A percentile compares a stretch with the other conserved stretches of the same genome.
phyloP scores from a whole-genome alignment of 2,329 filamentous ascomycete species.

The Talaromyces sp. region DNA sequence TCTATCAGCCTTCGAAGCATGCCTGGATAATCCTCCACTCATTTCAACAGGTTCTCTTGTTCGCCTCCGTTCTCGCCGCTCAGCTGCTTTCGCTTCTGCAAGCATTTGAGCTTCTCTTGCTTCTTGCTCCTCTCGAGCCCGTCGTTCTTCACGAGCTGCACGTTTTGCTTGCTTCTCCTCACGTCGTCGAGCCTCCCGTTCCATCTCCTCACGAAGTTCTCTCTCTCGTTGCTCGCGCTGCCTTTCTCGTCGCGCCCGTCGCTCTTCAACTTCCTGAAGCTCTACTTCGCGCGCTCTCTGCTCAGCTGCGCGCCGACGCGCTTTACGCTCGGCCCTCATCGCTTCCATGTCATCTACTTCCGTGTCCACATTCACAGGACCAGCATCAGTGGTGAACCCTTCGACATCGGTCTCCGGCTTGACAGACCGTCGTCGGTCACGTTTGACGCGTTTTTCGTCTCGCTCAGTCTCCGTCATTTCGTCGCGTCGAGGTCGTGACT shows the following conservation, averaged over 20 bases:
- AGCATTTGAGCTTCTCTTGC: slow-evolving; percentile 30
- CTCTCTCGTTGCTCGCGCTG: slow-evolving; percentile 46
- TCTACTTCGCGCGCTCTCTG: slow-evolving; percentile 34
- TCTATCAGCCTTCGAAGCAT: slow-evolving; percentile 30
- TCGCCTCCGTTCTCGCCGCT: slow-evolving; percentile 40
- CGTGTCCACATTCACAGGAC: slow-evolving; percentile 31
- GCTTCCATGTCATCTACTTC: slow-evolving; percentile 54
- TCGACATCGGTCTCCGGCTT: slow-evolving; percentile 51
- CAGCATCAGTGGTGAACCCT: slow-evolving; percentile 44
- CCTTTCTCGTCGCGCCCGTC: slow-evolving; percentile 50
- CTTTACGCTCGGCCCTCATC: slow-evolving; percentile 60
- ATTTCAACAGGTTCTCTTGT: slow-evolving; percentile 33
- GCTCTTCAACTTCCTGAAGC: slow-evolving; percentile 35
- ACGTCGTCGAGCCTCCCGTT: slow-evolving; percentile 31
- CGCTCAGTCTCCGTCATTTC: slow-evolving; percentile 38
- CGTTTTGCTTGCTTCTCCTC: slow-evolving; percentile 34
- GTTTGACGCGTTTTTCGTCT: slow-evolving; percentile 33
- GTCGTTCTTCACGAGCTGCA: slow-evolving; percentile 34
- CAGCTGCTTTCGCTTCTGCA: slow-evolving; percentile 37
- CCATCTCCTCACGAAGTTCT: slow-evolving; percentile 36
- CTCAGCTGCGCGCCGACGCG: slow-evolving; percentile 42
- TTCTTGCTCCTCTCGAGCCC: slow-evolving; percentile 29
- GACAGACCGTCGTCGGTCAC: slow-evolving; percentile 38
- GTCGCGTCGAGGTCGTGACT: slow-evolving; percentile 37
- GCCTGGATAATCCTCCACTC: slow-evolving; percentile 23